These are phyloP conservation scores for Zymoseptoria brevis DNA, from an alignment of 2,329 filamentous ascomycete genomes.

Conservation along the genomic window DNA sequence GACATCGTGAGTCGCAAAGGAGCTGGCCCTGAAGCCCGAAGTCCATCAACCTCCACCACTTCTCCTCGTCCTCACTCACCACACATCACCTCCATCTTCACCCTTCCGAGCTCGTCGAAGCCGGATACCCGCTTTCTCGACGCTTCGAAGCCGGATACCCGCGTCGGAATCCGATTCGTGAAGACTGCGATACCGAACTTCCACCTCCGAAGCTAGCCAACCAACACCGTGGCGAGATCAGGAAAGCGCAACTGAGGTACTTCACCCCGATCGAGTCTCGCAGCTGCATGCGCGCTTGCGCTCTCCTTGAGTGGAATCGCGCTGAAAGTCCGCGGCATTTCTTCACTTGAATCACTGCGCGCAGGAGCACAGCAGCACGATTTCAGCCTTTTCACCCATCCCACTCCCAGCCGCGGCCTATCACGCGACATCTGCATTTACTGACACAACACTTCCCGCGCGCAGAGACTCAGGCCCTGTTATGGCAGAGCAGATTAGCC, in stretches of 20 bases:
- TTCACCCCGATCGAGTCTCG: not conserved
- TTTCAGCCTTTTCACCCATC: not conserved
- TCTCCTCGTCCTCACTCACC: not conserved
- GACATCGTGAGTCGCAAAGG: not conserved
- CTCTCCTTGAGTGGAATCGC: not conserved
- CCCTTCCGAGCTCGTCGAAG: constrained; percentile 1
- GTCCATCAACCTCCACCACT: not conserved
- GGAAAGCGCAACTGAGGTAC: not conserved
- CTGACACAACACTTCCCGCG: constrained; percentile 12
- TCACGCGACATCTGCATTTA: constrained; percentile 3
- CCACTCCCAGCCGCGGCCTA: not conserved
- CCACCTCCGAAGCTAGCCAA: not conserved
- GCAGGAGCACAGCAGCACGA: not conserved
- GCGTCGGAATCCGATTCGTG: not conserved
- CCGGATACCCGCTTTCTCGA: not conserved
- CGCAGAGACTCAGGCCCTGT: constrained; percentile 40
- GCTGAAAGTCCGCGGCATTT: not conserved
- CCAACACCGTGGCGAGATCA: not conserved
- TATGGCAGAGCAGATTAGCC: constrained; percentile 64
- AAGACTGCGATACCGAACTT: not conserved
- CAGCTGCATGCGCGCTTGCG: not conserved
- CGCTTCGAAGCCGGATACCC: not conserved
- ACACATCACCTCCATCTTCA: not conserved
- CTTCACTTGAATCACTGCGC: not conserved
- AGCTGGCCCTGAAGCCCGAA: not conserved